phyloP scores from a whole-genome alignment of 1,284 basidiomycete species.

The Xerocomus alliaceus region DNA sequence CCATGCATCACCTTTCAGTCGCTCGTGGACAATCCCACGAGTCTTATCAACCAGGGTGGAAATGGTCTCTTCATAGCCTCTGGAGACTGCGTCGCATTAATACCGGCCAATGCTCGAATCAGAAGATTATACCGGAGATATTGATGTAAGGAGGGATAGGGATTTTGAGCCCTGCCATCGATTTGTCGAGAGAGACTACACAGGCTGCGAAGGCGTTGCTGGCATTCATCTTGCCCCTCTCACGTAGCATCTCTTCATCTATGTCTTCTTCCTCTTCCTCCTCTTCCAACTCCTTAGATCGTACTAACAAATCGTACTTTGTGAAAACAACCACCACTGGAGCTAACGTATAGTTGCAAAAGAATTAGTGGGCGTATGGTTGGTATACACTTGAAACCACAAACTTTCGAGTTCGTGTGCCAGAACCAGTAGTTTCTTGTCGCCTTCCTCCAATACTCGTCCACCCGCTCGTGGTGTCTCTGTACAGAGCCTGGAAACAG shows the following conservation, averaged over 20 bases:
- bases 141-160: neutral
- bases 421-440: conserved; percentile 5
- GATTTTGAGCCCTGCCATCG: neutral
- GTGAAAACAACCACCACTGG: conserved; percentile 2
- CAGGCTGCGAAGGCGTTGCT: neutral
- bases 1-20: conserved; percentile 18
- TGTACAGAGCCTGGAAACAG: conserved; percentile 10
- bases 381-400: neutral
- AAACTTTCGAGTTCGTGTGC: conserved; percentile 6
- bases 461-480: conserved; percentile 16
- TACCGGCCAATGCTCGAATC: neutral
- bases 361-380: neutral
- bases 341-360: neutral
- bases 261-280: neutral
- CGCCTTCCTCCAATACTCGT: conserved; percentile 16
- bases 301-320: neutral
- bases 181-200: neutral
- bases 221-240: neutral
- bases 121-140: neutral
- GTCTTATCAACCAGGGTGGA: neutral
- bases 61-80: conserved; percentile 1
- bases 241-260: neutral
- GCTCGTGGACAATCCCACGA: conserved; percentile 1
- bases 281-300: neutral
- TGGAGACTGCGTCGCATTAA: neutral